phyloP scores from a whole-genome alignment of 2,329 filamentous ascomycete genomes.

The Fusarium sp. region DNA sequence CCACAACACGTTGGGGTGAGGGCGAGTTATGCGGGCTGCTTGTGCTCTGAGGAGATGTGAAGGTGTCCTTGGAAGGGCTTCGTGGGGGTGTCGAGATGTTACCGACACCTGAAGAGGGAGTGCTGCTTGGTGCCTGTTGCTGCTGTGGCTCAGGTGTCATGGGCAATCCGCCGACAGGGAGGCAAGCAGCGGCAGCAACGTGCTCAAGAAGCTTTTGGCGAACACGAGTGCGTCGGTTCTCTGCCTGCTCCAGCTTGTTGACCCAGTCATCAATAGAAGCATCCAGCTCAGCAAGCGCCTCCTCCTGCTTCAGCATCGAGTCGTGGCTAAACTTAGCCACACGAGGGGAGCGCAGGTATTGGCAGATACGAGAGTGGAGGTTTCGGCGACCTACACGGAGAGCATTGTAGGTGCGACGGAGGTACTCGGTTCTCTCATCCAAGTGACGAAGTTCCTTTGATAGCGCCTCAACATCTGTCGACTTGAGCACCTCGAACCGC shows the following conservation, averaged over 20 bases:
- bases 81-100: slow-evolving; percentile 69
- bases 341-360: slow-evolving; percentile 78
- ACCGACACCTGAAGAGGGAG: slow-evolving; percentile 50
- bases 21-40: slow-evolving; percentile 54
- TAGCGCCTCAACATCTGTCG: slow-evolving; percentile 72
- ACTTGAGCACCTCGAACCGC: slow-evolving; percentile 72
- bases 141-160: slow-evolving; percentile 56
- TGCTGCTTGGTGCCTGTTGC: slow-evolving; percentile 54
- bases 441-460: slow-evolving; percentile 79
- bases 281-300: slow-evolving; percentile 81
- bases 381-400: slow-evolving; percentile 81
- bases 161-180: slow-evolving; percentile 50
- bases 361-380: slow-evolving; percentile 80
- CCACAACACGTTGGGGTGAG: slow-evolving; percentile 63
- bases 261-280: slow-evolving; percentile 85
- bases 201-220: slow-evolving; percentile 86
- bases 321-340: slow-evolving; percentile 79
- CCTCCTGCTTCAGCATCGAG: slow-evolving; percentile 82
- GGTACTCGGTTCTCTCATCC: slow-evolving; percentile 83
- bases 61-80: slow-evolving; percentile 64
- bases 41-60: slow-evolving; percentile 40
- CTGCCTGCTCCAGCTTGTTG: slow-evolving; percentile 81
- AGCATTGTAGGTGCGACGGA: slow-evolving; percentile 80
- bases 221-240: slow-evolving; percentile 80
- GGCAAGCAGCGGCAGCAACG: slow-evolving; percentile 76